Conservation (phyloP, 306 rosid genomes). For the Ceratonia siliqua region DNA sequence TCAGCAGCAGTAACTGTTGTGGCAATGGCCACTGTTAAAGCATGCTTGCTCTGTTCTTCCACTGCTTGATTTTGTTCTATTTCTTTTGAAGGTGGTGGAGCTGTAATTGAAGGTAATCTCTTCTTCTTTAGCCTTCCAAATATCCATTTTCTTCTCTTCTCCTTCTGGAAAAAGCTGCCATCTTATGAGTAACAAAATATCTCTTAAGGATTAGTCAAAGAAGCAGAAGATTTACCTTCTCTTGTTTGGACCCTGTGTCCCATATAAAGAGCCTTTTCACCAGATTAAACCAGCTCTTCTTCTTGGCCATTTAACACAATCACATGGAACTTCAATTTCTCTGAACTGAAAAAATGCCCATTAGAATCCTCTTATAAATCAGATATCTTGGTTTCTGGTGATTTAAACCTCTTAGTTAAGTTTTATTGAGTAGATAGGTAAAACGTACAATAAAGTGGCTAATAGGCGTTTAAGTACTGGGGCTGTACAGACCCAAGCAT, state of each 20-base stretch:
- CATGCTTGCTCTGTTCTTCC: constrained; percentile 61
- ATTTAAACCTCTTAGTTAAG: too few species aligned
- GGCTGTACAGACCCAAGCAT: constrained; percentile 34
- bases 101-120: constrained; percentile 60
- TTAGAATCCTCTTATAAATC: too few species aligned
- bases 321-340: constrained; percentile 40
- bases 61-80: constrained; percentile 42
- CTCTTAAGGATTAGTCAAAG: not conserved
- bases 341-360: constrained; percentile 43
- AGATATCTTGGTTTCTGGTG: not conserved
- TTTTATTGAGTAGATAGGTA: too few species aligned
- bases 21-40: constrained; percentile 61
- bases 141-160: constrained; percentile 80
- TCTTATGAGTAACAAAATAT: constrained; percentile 25
- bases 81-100: constrained; percentile 41
- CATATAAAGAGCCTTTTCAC: constrained; percentile 74
- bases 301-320: constrained; percentile 69
- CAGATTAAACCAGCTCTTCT: constrained; percentile 67
- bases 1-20: constrained; percentile 58
- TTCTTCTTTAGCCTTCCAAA: constrained; percentile 69
- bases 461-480: constrained; percentile 31
- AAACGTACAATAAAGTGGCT: too few species aligned
- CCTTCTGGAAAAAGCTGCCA: constrained; percentile 47
- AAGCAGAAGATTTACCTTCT: constrained; percentile 50
- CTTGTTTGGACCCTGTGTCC: constrained; percentile 65